A percentile compares a stretch with the other conserved stretches of the same genome.
phyloP scores from a whole-genome alignment of 441 rosid species.

The Erodium texanum region DNA sequence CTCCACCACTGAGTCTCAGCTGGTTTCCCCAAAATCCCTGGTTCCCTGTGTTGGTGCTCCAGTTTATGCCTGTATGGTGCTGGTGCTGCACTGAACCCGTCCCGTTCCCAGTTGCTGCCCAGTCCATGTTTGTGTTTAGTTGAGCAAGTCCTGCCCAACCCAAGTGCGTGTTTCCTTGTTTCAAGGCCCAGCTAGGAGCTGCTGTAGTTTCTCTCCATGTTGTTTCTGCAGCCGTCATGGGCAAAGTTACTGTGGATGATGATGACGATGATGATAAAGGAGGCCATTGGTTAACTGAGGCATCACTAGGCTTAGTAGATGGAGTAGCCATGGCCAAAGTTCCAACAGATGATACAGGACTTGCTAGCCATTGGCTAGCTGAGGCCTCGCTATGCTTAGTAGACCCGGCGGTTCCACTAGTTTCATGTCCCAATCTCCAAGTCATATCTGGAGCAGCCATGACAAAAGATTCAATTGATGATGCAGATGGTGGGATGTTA shows the following conservation, averaged over 20 bases:
- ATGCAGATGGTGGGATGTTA: conserved; percentile 33
- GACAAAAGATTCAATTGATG: conserved; percentile 35
- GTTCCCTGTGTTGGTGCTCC: conserved; percentile 24
- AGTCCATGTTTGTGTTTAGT: conserved; percentile 20
- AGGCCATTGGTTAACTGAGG: conserved; percentile 45
- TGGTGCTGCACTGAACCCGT: conserved; percentile 13
- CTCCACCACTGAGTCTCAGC: conserved; percentile 35
- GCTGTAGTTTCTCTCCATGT: not conserved
- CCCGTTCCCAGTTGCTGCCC: conserved; percentile 12
- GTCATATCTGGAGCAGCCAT: conserved; percentile 26
- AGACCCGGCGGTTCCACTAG: not conserved
- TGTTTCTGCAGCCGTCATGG: conserved; percentile 20
- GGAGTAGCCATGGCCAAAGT: not conserved
- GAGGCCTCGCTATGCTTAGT: too few relatives aligned
- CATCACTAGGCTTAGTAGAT: conserved; percentile 28
- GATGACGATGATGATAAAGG: conserved; percentile 30
- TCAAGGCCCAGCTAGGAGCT: not conserved
- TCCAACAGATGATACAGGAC: not conserved
- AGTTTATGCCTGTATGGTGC: conserved; percentile 21
- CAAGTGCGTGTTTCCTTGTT: conserved; percentile 28
- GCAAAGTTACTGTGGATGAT: conserved; percentile 30
- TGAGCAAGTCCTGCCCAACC: conserved; percentile 25
- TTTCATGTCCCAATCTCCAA: conserved; percentile 25
- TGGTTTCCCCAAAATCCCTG: conserved; percentile 38
- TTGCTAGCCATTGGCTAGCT: not conserved